Percentiles rank a stretch among this genome's conserved stretches.
phyloP scores from a whole-genome alignment of 1,139 yeast species.

The Yamadazyma atmosphaerica region DNA sequence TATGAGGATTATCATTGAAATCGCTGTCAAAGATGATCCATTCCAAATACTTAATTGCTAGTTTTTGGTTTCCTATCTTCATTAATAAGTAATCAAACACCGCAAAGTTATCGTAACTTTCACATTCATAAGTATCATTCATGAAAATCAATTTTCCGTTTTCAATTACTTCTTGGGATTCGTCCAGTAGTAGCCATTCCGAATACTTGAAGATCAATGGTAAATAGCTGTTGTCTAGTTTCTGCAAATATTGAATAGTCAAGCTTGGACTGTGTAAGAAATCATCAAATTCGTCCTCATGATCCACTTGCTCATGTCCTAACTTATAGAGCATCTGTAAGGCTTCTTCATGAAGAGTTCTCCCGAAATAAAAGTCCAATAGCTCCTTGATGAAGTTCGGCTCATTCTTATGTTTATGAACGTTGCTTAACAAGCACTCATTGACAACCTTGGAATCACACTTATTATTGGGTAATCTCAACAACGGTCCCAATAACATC shows the following conservation, averaged over 20 bases:
- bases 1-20: constrained; percentile 41
- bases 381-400: constrained; percentile 63
- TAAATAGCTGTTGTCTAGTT: constrained; percentile 51
- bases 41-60: constrained; percentile 62
- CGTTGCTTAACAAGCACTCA: constrained; percentile 41
- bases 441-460: constrained; percentile 71
- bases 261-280: constrained; percentile 45
- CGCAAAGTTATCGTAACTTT: constrained; percentile 51
- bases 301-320: constrained; percentile 26
- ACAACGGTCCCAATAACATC: constrained; percentile 76
- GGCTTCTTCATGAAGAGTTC: constrained; percentile 66
- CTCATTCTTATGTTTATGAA: constrained; percentile 32
- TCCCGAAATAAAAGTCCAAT: constrained; percentile 73
- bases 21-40: constrained; percentile 48
- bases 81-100: constrained; percentile 51
- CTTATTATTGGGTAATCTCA: constrained; percentile 68
- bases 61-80: constrained; percentile 23
- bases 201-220: constrained; percentile 61
- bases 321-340: constrained; percentile 53
- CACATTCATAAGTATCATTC: constrained; percentile 65
- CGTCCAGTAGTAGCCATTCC: constrained; percentile 49
- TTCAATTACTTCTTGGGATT: constrained; percentile 18
- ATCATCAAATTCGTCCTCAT: constrained; percentile 25
- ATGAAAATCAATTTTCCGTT: constrained; percentile 60
- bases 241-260: constrained; percentile 67